phyloP scores from a whole-genome alignment of 306 rosid genomes.

The Begonia masoniana region DNA sequence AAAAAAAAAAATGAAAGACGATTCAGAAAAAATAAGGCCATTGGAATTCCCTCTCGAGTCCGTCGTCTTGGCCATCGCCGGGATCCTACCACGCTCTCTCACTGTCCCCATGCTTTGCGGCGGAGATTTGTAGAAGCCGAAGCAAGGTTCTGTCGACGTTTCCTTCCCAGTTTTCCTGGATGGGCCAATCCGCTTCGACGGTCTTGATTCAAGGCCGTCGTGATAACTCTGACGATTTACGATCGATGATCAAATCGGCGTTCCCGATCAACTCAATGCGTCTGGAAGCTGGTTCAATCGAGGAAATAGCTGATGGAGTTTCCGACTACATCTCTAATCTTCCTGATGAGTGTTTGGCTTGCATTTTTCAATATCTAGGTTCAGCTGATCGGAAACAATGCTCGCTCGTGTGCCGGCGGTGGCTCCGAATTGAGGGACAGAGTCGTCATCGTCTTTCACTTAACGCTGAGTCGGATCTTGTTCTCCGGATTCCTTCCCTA shows the following conservation, averaged over 20 bases:
- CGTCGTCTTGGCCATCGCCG: constrained; percentile 13
- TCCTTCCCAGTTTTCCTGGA: constrained; percentile 22
- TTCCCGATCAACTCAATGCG: constrained; percentile 44
- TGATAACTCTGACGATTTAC: constrained; percentile 22
- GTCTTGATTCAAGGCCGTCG: constrained; percentile 40
- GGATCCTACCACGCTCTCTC: not conserved
- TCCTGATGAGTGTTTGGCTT: constrained; percentile 82
- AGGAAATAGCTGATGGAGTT: constrained; percentile 3
- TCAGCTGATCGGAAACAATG: constrained; percentile 72
- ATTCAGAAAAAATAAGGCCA: constrained; percentile 9
- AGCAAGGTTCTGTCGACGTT: constrained; percentile 12
- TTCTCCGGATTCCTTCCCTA: constrained; percentile 32
- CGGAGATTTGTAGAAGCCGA: constrained; percentile 9
- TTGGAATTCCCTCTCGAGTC: constrained; percentile 41
- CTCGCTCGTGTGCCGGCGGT: constrained; percentile 84
- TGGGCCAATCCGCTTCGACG: constrained; percentile 91
- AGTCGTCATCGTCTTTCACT: constrained; percentile 87
- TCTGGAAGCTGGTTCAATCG: not conserved
- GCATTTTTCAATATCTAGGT: constrained; percentile 60
- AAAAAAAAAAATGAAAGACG: not conserved
- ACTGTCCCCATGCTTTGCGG: not conserved
- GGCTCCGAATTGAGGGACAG: constrained; percentile 83
- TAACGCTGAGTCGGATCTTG: constrained; percentile 52
- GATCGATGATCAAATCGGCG: constrained; percentile 40
- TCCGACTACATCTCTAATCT: constrained; percentile 63